phyloP scores from a whole-genome alignment of 768 basidiomycete species.

The Coprinopsis sp. region DNA sequence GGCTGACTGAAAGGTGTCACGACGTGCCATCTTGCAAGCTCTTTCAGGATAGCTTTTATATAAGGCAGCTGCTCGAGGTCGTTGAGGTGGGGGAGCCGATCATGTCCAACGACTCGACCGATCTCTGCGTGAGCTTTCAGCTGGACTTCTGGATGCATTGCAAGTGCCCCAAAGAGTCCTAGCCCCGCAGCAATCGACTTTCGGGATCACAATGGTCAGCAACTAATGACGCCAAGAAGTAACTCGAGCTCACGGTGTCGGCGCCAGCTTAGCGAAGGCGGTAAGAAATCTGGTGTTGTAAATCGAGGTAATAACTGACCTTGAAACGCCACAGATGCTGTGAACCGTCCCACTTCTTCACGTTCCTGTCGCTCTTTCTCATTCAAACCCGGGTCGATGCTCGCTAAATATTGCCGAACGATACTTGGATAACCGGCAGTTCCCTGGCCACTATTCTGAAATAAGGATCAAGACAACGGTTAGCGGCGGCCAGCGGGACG shows the following conservation, averaged over 20 bases:
- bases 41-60: conserved; percentile 20
- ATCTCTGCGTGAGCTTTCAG: conserved; percentile 3
- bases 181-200: background rate
- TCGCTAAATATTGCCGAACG: too few species aligned
- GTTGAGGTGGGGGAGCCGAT: conserved; percentile 20
- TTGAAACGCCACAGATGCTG: background rate
- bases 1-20: conserved; percentile 13
- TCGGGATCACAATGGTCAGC: background rate
- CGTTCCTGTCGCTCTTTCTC: background rate
- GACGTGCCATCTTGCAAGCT: conserved; percentile 15
- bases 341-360: background rate
- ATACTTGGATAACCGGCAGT: too few species aligned
- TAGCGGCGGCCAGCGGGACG: too few species aligned
- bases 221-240: too few species aligned
- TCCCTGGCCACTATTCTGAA: too few species aligned
- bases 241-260: conserved; percentile 3
- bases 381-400: too few species aligned
- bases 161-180: background rate
- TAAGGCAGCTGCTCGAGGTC: conserved; percentile 23
- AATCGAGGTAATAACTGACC: too few species aligned
- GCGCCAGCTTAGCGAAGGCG: conserved; percentile 3
- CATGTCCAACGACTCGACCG: conserved; percentile 13
- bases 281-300: background rate
- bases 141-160: conserved; percentile 2
- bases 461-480: too few species aligned